A percentile compares a stretch with the other conserved stretches of the same genome.
Conservation (phyloP, 202 grass and related monocot species). For the Setaria italica region DNA sequence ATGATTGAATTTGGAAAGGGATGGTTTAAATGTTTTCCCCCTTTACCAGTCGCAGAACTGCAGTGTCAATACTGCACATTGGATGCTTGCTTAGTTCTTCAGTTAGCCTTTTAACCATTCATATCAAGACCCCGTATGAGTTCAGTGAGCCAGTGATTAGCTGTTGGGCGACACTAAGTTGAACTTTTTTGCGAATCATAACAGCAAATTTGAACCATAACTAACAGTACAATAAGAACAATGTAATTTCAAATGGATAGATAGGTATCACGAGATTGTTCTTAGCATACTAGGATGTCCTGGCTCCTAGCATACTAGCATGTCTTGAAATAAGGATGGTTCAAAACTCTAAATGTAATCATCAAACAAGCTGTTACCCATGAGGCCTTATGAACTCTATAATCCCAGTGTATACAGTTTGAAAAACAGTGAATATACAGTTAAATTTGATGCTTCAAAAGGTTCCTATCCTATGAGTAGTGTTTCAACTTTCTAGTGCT, state of each 20-base stretch:
- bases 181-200: background rate
- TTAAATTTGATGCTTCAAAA: background rate
- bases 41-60: no score
- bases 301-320: background rate
- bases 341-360: background rate
- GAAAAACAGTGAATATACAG: background rate
- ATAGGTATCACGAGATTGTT: background rate
- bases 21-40: no score
- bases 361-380: background rate
- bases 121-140: background rate
- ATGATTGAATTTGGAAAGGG: no score
- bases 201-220: background rate
- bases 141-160: background rate
- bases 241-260: background rate
- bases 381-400: background rate
- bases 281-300: background rate
- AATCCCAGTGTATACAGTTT: background rate
- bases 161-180: no score
- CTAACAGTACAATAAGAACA: background rate
- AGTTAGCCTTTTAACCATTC: background rate
- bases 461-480: background rate
- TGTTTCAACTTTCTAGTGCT: background rate
- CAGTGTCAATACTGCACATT: no score
- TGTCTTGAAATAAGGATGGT: background rate
- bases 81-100: background rate